Evolutionary conservation across 352 stramenopile genomes (phyloP).

Genomic region (Globisporangium nagaii): DNA sequence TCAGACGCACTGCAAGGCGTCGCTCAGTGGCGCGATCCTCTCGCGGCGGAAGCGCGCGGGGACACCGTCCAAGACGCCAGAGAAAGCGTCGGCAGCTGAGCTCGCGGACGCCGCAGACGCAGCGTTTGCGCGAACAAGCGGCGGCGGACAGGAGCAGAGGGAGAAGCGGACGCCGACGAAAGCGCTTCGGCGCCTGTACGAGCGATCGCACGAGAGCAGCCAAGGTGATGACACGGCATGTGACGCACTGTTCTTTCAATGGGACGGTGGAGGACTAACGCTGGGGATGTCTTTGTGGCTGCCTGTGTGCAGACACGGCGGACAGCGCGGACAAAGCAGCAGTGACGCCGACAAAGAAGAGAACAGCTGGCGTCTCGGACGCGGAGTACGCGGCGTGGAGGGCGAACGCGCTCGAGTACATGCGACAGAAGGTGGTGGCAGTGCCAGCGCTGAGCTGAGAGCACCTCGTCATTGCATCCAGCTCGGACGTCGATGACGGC

Average conservation of each 20-base stretch:
- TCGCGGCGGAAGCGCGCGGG: conserved; percentile 24
- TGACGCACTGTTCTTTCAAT: neutral
- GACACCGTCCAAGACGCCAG: neutral
- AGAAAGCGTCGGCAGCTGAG: neutral
- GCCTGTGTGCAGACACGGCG: neutral
- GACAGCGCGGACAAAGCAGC: neutral
- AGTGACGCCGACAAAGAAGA: conserved; percentile 1
- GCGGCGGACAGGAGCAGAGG: neutral
- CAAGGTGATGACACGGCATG: neutral
- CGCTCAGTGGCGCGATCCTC: conserved; percentile 32
- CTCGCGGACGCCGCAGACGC: conserved; percentile 6
- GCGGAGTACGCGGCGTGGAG: conserved; percentile 8
- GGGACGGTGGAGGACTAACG: neutral
- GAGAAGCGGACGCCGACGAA: conserved; percentile 4
- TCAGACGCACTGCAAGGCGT: conserved; percentile 36
- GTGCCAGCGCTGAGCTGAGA: neutral
- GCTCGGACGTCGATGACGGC: no score
- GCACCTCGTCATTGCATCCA: neutral
- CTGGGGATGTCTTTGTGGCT: neutral
- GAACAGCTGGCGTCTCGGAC: neutral
- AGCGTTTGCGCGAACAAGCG: neutral
- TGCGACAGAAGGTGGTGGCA: neutral
- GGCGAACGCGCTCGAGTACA: conserved; percentile 4
- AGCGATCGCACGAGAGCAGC: neutral
- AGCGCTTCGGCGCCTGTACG: conserved; percentile 4